A percentile compares a stretch with the other conserved stretches of the same genome.
phyloP scores from a whole-genome alignment of 345 rosid genomes.

The Melaleuca alternifolia region DNA sequence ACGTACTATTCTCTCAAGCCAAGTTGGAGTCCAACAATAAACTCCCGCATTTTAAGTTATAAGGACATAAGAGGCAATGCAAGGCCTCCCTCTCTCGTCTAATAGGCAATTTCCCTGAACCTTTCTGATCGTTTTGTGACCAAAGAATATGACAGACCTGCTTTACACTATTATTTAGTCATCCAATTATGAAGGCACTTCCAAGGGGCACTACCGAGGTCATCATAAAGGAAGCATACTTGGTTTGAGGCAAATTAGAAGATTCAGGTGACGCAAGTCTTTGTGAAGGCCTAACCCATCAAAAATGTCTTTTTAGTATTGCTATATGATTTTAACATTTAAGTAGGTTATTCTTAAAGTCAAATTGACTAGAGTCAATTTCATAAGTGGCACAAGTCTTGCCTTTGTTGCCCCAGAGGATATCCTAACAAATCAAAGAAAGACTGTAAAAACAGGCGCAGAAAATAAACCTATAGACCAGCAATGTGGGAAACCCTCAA shows the following conservation, averaged over 20 bases:
- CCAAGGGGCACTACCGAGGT: neutral
- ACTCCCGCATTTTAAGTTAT: neutral
- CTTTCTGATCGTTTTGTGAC: neutral
- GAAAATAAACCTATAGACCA: neutral
- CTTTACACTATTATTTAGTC: neutral
- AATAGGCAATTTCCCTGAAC: neutral
- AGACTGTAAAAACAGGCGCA: neutral
- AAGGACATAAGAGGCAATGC: neutral
- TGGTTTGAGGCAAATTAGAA: neutral
- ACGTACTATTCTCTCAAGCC: neutral
- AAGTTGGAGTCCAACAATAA: neutral
- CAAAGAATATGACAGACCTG: neutral
- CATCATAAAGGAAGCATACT: neutral
- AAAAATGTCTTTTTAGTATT: neutral
- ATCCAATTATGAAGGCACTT: neutral
- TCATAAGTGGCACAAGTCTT: neutral
- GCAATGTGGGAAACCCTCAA: neutral
- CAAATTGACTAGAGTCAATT: neutral
- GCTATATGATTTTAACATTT: neutral
- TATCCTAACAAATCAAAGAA: neutral
- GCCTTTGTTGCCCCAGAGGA: neutral
- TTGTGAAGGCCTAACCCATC: neutral
- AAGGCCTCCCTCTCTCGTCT: neutral
- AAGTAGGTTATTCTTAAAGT: neutral
- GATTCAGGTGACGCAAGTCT: neutral